Base-by-base conservation (phyloP, 225 moss, liverwort and hornwort genomes). In the Bryoerythrophyllum caledonicum region DNA sequence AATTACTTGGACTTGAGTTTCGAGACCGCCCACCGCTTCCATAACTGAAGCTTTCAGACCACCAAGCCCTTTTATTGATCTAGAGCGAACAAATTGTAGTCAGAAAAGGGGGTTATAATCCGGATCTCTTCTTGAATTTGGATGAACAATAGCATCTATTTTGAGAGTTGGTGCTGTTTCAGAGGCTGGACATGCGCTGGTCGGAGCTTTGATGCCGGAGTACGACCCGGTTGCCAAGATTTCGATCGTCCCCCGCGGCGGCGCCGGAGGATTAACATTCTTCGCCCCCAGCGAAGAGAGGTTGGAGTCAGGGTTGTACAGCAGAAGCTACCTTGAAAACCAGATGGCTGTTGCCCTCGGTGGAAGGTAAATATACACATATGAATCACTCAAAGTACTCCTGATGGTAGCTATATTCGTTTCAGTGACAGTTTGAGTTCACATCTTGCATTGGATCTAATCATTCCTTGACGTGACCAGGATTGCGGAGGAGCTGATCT, bases 221-320 rank as follows among this genome's bases (percentile, higher is more conserved):
- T 91, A 91, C 28, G 93, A 93, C 32, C 89, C 87, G 0, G 93
- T 91, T 17, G 93, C 93, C 16, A 93, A 93, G 82, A 91, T 93
- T 35, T 93, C 93, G 1, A 93, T 93, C 7, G 91, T 93, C 27
- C 93, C 93, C 34, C 84, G 91, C 5, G 93, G 93, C 49, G 93
- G 91, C 32, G 93, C 93, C 3, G 91, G 91, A 78, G 93, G 93
- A 10, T 74, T 93, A 83, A 93, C 93, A 25, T 93, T 93, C 77
- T 93, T 93, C 68, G 93, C 93, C 3, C 93, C 93, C 6, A 93
- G 93, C 27, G 93, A 93, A 81, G 93, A 89, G 64, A 87, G 89
- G 78, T 60, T 93, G 74, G 93, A 93, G 55, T 91, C 89, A 3
- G 93, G 93, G 44, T 35, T 93, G 14, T 93, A 93, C 84, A 93